phyloP scores from a whole-genome alignment of 2,329 filamentous ascomycete genomes.

The Calycina marina region DNA sequence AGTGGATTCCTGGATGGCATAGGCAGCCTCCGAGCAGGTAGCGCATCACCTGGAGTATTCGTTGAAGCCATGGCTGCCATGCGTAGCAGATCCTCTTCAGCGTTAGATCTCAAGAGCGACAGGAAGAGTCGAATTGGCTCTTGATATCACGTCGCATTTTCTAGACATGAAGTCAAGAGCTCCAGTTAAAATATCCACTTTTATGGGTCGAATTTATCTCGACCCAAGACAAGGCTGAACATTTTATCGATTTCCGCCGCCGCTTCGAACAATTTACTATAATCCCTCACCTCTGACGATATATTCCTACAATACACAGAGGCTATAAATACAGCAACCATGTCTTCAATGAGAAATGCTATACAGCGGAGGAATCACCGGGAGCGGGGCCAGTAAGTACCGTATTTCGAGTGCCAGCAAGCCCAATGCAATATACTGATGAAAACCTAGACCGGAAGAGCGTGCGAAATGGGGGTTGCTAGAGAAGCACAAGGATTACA shows the following conservation, averaged over 20 bases:
- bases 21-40: constrained; percentile 19
- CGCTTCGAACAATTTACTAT: too few species aligned
- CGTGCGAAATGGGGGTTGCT: constrained; percentile 79
- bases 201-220: too few species aligned
- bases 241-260: too few species aligned
- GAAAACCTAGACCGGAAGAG: too few species aligned
- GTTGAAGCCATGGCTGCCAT: constrained; percentile 20
- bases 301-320: too few species aligned
- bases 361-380: constrained; percentile 73
- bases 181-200: too few species aligned
- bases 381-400: constrained; percentile 83
- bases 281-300: too few species aligned
- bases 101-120: not conserved
- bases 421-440: too few species aligned
- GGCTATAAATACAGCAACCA: constrained; percentile 17
- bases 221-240: too few species aligned
- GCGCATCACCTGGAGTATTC: constrained; percentile 15
- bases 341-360: constrained; percentile 48
- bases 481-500: constrained; percentile 85
- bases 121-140: constrained; percentile 2
- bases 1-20: constrained; percentile 60
- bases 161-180: not conserved
- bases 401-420: too few species aligned
- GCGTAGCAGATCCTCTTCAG: constrained; percentile 1
- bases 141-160: not conserved